A percentile compares a stretch with the other conserved stretches of the same genome.
phyloP scores from a whole-genome alignment of 305 asterid species.

The Fraxinus velutina region DNA sequence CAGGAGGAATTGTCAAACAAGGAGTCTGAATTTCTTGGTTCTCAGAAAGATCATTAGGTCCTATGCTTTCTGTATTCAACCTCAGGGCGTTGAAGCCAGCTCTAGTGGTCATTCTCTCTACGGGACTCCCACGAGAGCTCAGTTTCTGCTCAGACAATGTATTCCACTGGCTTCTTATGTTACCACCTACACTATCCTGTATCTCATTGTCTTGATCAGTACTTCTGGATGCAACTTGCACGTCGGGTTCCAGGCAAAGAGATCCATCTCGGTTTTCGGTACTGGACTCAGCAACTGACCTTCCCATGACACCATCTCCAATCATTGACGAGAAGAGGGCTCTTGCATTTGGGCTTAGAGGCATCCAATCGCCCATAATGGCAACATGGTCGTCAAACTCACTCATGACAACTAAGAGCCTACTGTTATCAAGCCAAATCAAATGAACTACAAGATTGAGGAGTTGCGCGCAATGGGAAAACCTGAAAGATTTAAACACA shows the following conservation, averaged over 20 bases:
- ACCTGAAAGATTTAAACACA: constrained; percentile 10
- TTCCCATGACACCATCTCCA: constrained; percentile 34
- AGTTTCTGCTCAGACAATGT: constrained; percentile 32
- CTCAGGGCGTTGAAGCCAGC: constrained; percentile 84
- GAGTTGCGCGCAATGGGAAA: not conserved
- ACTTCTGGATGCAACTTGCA: constrained; percentile 16
- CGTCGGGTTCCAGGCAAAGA: constrained; percentile 26
- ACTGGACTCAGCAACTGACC: constrained; percentile 20
- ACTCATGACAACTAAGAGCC: constrained; percentile 11
- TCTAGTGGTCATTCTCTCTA: constrained; percentile 79
- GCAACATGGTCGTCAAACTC: not conserved
- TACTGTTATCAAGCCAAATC: not conserved
- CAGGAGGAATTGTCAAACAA: constrained; percentile 73
- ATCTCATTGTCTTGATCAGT: constrained; percentile 27
- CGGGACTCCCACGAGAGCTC: constrained; percentile 56
- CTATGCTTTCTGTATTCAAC: constrained; percentile 67
- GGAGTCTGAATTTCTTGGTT: constrained; percentile 58
- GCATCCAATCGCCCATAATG: not conserved
- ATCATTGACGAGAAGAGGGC: constrained; percentile 31
- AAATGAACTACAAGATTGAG: not conserved
- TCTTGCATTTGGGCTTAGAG: not conserved
- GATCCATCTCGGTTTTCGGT: constrained; percentile 29
- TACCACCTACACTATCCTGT: constrained; percentile 22
- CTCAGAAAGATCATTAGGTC: constrained; percentile 53
- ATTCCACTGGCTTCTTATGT: constrained; percentile 33